phyloP scores from a whole-genome alignment of 768 basidiomycete species.

The Suillus brevipes region DNA sequence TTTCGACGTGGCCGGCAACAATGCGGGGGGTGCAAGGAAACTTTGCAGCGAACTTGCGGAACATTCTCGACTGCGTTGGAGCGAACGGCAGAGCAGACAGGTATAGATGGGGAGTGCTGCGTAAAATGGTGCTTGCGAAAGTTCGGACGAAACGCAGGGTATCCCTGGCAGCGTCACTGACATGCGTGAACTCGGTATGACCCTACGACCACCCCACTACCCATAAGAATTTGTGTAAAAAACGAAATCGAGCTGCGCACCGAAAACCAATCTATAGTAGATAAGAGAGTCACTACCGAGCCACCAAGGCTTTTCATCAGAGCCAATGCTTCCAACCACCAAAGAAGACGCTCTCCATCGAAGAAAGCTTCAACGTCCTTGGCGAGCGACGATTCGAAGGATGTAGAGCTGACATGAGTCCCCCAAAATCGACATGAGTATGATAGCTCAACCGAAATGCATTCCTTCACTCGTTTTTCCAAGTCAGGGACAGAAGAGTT shows the following conservation, averaged over 20 bases:
- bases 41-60: constrained; percentile 11
- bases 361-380: constrained; percentile 22
- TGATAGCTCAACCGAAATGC: constrained; percentile 26
- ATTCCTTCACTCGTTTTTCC: constrained; percentile 10
- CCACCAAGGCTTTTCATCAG: constrained; percentile 18
- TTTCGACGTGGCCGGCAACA: neutral
- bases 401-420: constrained; percentile 24
- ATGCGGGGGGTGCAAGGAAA: neutral
- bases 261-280: neutral
- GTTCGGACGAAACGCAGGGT: too few species aligned
- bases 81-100: too few species aligned
- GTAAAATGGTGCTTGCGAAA: too few species aligned
- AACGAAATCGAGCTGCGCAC: neutral
- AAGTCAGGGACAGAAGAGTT: constrained; percentile 24
- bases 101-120: too few species aligned
- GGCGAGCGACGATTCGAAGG: constrained; percentile 3
- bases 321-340: neutral
- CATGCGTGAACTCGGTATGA: too few species aligned
- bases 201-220: too few species aligned
- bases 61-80: too few species aligned
- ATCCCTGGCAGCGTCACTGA: too few species aligned
- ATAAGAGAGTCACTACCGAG: neutral
- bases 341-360: constrained; percentile 9
- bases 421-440: constrained; percentile 36
- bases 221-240: too few species aligned